Evolutionary conservation across 1,284 basidiomycete species (phyloP), one percentile per base, ranked within the genome.

Genomic region (Moesziomyces parantarcticus): DNA sequence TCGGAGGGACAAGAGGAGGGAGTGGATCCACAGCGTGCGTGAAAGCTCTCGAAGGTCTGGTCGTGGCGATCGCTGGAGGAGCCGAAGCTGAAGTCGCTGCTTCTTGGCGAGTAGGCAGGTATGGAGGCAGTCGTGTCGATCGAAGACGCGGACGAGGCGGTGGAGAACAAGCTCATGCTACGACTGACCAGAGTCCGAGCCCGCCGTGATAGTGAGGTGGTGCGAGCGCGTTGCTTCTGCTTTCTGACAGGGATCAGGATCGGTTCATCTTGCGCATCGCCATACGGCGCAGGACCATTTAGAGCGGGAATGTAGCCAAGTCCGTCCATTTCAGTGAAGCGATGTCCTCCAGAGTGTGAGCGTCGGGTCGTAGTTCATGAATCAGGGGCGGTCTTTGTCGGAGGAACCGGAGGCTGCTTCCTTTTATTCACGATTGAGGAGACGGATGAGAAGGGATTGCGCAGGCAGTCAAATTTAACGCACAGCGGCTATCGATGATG

Each of bases 231-330:
- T 10, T 25, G 42, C 6, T 18, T 18, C 22, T 36, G 42, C 8
- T 43, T 34, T 20, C 34, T 57, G 25, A 49, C 23, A 4, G 58
- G 58, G 22, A 54, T 54, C 18, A 58, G 41, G 6, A 56, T 36
- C n/a, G 53, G 22, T 2, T 22, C 14, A 0, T 11, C 34, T 3
- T 34, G 13, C 9, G 25, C 29, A 11, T 39, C 21, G 9, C 36
- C 0, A 20, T 46, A 29, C 6, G 58, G 29, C 1, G 61, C 47
- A 13, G 57, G 43, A 13, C 56, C 61, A 40, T 70, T 61, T 5
- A 70, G 23, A 0, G 25, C 41, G 10, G 67, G 60, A 18, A 64
- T 64, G 50, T 53, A 70, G 14, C 59, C 45, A 5, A 59, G 46
- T 0, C 60, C 61, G 22, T 70, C 61, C 67, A 70, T 70, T 1